Percentiles rank a stretch among this genome's conserved stretches.
Conservation (phyloP, 345 rosid species). For the Melaleuca alternifolia region DNA sequence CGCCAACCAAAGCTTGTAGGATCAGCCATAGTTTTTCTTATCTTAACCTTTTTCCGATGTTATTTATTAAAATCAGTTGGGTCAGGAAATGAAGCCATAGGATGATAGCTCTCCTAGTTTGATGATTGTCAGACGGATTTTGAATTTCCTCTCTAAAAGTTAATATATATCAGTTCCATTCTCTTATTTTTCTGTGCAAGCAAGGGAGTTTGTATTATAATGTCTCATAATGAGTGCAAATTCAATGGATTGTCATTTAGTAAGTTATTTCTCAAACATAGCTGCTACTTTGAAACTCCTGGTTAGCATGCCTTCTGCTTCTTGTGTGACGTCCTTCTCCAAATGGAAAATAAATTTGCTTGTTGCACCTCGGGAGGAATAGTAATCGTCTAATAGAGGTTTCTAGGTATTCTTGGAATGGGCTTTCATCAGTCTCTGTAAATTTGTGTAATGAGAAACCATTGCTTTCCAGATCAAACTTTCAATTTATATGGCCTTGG, state of each 20-base stretch:
- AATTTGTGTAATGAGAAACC: neutral
- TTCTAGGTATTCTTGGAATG: neutral
- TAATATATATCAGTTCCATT: neutral
- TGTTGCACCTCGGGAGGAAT: neutral
- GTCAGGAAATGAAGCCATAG: neutral
- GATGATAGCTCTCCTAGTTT: neutral
- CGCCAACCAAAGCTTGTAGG: neutral
- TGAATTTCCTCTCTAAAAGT: neutral
- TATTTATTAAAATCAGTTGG: neutral
- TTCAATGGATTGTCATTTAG: neutral
- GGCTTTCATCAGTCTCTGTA: neutral
- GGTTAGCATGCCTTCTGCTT: neutral
- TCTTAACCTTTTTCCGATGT: neutral
- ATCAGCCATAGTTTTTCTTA: neutral
- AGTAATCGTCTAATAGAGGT: neutral
- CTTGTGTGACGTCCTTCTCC: neutral
- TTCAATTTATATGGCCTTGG: conserved; percentile 99
- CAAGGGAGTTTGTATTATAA: neutral
- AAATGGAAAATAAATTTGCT: neutral
- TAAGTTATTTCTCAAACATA: neutral
- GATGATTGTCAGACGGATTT: neutral
- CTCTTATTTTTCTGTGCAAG: neutral
- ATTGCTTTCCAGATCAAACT: conserved; percentile 62
- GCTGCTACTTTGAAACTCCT: neutral
- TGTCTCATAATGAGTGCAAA: neutral